Base-by-base conservation (phyloP, 805 yeast species). In the Torulaspora quercuum region DNA sequence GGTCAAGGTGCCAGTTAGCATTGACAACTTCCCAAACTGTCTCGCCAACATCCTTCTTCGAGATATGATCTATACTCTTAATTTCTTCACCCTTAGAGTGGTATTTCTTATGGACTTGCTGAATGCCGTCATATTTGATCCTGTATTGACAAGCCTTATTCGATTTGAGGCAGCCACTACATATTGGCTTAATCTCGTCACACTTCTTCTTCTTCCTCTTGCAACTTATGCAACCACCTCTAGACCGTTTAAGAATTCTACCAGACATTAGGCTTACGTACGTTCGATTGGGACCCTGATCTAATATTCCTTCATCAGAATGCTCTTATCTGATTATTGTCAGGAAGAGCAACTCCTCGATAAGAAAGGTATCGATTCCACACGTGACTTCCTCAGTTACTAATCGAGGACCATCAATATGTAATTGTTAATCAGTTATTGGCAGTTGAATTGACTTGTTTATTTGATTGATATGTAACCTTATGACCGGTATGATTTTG, bases 151-250 rank as follows among this genome's bases (percentile, higher is more conserved):
- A 26, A 11, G 10, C 10, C 29, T 13, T 26, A 11, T 4, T 4
- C 29, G 15, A n/a, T 26, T 14, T 26, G 11, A 26, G 3, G 5
- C 29, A 26, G 19, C 19, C 29, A 6, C 20, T 15, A 11, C 29
- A 26, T 3, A 26, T 26, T 6, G 29, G 29, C 15, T 26, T 26
- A 19, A 26, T 13, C 15, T 26, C 29, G 15, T 26, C 29, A 6
- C 29, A 26, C 29, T 26, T 26, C 29, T 26, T 26, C 15, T 26
- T 26, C 7, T 26, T 26, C 18, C 15, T 26, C 10, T 26, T 26
- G 20, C 29, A 26, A 6, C 3, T 3, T 7, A 26, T 1, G 5
- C 29, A 26, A 26, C 29, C 29, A 7, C 29, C 29, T 26, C 20
- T 26, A 14, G 29, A 26, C 13, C 29, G 29, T 11, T 26, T 26